phyloP scores from a whole-genome alignment of 1,284 basidiomycete species.

The Gomphus bonarii region DNA sequence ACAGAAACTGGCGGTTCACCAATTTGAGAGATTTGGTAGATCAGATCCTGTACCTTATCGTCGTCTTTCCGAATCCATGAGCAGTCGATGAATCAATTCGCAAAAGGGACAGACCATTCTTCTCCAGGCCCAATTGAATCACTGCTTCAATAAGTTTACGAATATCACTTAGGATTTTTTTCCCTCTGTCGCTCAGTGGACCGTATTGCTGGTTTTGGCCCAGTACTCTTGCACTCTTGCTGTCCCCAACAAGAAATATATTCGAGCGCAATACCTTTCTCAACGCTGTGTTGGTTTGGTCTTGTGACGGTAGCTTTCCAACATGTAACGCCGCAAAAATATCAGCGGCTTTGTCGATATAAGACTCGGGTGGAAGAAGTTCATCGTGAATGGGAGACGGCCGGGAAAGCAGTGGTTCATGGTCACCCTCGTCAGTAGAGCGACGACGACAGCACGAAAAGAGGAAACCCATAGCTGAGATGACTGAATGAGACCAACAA shows the following conservation, averaged over 20 bases:
- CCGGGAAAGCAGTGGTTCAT: not conserved
- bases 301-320: slow-evolving; percentile 39
- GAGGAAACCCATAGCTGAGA: not conserved
- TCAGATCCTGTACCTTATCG: slow-evolving; percentile 33
- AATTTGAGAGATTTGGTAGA: slow-evolving; percentile 24
- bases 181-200: slow-evolving; percentile 24
- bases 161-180: slow-evolving; percentile 24
- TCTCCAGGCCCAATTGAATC: slow-evolving; percentile 34
- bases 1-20: slow-evolving; percentile 19
- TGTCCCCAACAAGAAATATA: slow-evolving; percentile 19
- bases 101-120: slow-evolving; percentile 31
- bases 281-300: slow-evolving; percentile 29
- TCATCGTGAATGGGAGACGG: not conserved
- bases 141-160: slow-evolving; percentile 27
- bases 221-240: not conserved
- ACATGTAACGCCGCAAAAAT: slow-evolving; percentile 31
- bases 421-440: not conserved
- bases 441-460: not conserved
- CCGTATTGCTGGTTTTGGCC: slow-evolving; percentile 15
- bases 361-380: not conserved
- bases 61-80: slow-evolving; percentile 26
- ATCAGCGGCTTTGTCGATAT: slow-evolving; percentile 30
- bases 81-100: not conserved
- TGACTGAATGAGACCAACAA: not conserved
- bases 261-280: slow-evolving; percentile 25